These are phyloP conservation scores for Gynandropsis gynandra DNA, from an alignment of 345 rosid genomes.

Conservation along the genomic window DNA sequence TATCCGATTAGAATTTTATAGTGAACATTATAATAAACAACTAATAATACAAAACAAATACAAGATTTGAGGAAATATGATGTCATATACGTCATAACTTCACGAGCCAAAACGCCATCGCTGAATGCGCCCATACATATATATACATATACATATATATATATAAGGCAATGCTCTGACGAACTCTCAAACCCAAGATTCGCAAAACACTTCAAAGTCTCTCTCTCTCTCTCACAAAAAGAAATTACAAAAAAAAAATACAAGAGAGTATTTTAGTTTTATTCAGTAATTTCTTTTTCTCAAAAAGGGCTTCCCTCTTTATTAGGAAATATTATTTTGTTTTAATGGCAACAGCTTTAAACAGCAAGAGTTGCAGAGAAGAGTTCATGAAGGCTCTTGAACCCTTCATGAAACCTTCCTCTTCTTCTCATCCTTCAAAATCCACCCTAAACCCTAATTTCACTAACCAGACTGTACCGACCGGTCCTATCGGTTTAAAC, in stretches of 20 bases:
- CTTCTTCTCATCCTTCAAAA: slow-evolving; percentile 4
- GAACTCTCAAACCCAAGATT: slow-evolving; percentile 17
- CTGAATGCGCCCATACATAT: slow-evolving; percentile 14
- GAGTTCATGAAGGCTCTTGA: slow-evolving; percentile 61
- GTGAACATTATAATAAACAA: too few relatives aligned
- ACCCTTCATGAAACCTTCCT: slow-evolving; percentile 42
- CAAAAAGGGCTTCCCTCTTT: background rate
- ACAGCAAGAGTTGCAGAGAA: slow-evolving; percentile 27
- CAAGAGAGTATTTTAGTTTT: too few relatives aligned
- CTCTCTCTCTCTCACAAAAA: too few relatives aligned
- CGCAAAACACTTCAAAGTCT: slow-evolving; percentile 10
- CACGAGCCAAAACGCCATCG: background rate
- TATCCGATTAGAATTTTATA: background rate
- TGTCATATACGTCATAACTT: slow-evolving; percentile 7
- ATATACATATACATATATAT: too few relatives aligned
- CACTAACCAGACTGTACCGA: slow-evolving; percentile 12
- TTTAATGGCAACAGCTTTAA: slow-evolving; percentile 36
- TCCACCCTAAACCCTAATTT: slow-evolving; percentile 14
- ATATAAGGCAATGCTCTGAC: slow-evolving; percentile 18
- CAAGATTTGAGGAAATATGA: too few relatives aligned
- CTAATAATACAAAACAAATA: background rate
- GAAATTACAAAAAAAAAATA: too few relatives aligned
- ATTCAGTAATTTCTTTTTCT: slow-evolving; percentile 6
- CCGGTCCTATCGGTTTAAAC: slow-evolving; percentile 53
- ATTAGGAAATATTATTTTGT: background rate